Evolutionary conservation across 2,329 filamentous ascomycete species (phyloP).

Genomic region (Clonostachys rosea): DNA sequence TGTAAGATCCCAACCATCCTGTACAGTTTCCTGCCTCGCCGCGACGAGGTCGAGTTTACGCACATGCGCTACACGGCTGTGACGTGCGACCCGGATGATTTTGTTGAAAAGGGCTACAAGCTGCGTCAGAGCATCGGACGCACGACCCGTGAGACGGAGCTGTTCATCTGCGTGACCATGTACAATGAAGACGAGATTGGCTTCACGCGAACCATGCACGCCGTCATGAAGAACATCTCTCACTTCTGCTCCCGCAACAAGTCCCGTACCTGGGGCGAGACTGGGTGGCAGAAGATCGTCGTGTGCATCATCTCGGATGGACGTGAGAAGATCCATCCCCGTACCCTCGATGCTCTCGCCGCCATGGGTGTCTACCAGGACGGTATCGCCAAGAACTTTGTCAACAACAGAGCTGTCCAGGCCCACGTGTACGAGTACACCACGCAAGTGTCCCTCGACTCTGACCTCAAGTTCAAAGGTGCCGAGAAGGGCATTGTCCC

Average conservation of each 20-base stretch:
- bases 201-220: slow-evolving; percentile 97
- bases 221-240: slow-evolving; percentile 95
- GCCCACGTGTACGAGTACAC: slow-evolving; percentile 99
- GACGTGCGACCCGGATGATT: slow-evolving; percentile 96
- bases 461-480: slow-evolving; percentile 97
- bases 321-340: slow-evolving; percentile 81
- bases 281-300: slow-evolving; percentile 98
- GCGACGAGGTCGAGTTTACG: slow-evolving; percentile 93
- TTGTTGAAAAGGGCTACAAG: slow-evolving; percentile 83
- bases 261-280: slow-evolving; percentile 93
- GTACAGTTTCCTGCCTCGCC: slow-evolving; percentile 90
- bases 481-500: slow-evolving; percentile 98
- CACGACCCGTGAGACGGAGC: slow-evolving; percentile 82
- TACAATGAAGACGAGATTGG: slow-evolving; percentile 98
- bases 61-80: slow-evolving; percentile 98
- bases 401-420: slow-evolving; percentile 93
- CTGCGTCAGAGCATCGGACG: slow-evolving; percentile 84
- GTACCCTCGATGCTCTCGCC: slow-evolving; percentile 88
- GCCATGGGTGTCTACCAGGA: slow-evolving; percentile 98
- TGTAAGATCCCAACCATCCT: slow-evolving; percentile 99
- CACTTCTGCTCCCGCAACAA: slow-evolving; percentile 93
- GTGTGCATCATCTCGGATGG: slow-evolving; percentile 96
- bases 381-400: slow-evolving; percentile 96
- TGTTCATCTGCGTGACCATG: slow-evolving; percentile 98
- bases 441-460: slow-evolving; percentile 92